A percentile compares a stretch with the other conserved stretches of the same genome.
Conservation (phyloP, 2,329 filamentous ascomycete genomes). For the Alternaria arborescens region DNA sequence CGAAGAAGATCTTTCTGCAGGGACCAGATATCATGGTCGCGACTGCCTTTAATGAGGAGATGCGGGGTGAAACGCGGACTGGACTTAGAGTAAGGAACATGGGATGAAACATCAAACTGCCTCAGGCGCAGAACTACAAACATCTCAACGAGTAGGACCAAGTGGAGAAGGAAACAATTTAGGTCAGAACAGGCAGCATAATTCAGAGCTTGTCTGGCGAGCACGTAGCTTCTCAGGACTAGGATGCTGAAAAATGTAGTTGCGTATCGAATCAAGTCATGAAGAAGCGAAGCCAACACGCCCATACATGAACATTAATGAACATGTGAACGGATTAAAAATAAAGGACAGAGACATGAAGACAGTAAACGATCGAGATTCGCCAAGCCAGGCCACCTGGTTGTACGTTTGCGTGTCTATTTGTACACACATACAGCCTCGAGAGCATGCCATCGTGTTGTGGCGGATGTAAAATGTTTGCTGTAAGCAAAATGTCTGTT, state of each 20-base stretch:
- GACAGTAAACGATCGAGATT: not conserved
- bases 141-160: conserved; percentile 4
- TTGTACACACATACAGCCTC: not conserved
- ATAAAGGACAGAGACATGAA: not conserved
- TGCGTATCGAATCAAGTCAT: not conserved
- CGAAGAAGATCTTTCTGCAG: conserved; percentile 17
- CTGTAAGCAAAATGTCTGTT: not conserved
- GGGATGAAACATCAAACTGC: conserved; percentile 32
- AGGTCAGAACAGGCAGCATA: not conserved
- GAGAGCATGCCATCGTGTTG: not conserved
- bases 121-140: conserved; percentile 18
- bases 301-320: not conserved
- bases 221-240: not conserved
- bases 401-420: not conserved
- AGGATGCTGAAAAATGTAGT: not conserved
- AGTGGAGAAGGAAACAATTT: conserved; percentile 1
- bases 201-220: not conserved
- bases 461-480: not conserved
- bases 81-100: conserved; percentile 24
- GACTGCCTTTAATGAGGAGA: conserved; percentile 22
- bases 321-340: not conserved
- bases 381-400: not conserved
- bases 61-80: conserved; percentile 30
- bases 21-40: conserved; percentile 8
- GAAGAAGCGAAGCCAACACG: not conserved